Evolutionary conservation across 768 basidiomycete species (phyloP), one percentile per base, ranked within the genome.

Genomic region (Lactifluus pinguis): DNA sequence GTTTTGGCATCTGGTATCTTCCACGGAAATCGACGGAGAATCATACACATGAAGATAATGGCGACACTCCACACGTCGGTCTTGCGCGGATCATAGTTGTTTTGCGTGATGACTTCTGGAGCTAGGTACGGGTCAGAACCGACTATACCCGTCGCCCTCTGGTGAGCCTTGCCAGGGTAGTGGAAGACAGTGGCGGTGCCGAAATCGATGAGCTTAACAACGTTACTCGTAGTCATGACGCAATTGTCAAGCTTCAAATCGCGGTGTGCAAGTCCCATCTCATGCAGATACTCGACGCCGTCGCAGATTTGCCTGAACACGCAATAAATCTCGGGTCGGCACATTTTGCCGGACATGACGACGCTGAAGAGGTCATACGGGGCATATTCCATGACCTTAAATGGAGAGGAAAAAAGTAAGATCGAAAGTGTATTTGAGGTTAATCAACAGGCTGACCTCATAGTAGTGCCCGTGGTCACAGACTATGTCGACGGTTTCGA

Each of bases 211-310:
- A 99, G 82, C 73, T 99, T 99, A 77, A 99, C 92, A 66, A 97
- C 83, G 70, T 98, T 93, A 69, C 87, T 80, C 3, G 78, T 77
- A n/a, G 90, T 95, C 92, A 99, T 97, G 76, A 99, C 97, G 73
- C 97, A 98, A 73, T 99, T 99, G 77, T 99, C 97, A 62, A 99
- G 88, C 74, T 99, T 99, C 75, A 99, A 84, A 74, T 99, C 97
- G 49, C 97, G 91, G 70, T 99, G 97, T 6, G 97, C 97, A 53
- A 98, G 86, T 30, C 97, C 97, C 78, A 98, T 86, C 66, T 91
- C 88, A 74, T 99, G 97, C 52, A 99, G 85, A 72, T 99, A 98
- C 73, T 95, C 90, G 64, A 99, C 95, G 58, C 97, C 97, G 68
- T 92, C 89, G 73, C 95, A 92, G 67, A 99, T 98, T 75, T 99